These are phyloP conservation scores for Pilasporangium apinafurcum DNA, from an alignment of 352 stramenopile species.

Conservation along the genomic window DNA sequence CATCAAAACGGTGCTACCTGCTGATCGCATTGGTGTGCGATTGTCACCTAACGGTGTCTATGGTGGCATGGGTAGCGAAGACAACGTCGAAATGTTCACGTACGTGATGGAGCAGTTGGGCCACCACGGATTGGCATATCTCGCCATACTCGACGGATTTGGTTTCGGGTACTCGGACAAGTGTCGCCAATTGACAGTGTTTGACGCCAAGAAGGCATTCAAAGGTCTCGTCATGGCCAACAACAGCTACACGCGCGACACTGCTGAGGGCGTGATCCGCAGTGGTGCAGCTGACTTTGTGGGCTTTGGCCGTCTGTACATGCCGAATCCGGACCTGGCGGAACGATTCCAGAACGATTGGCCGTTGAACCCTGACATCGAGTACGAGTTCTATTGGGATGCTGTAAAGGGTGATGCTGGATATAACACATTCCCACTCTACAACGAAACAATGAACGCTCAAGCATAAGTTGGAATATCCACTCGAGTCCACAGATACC, in stretches of 20 bases:
- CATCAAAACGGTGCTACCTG: constrained; percentile 3
- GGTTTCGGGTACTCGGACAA: neutral
- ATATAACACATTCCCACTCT: neutral
- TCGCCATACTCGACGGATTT: constrained; percentile 5
- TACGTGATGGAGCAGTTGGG: constrained; percentile 9
- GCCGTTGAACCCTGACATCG: neutral
- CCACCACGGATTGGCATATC: constrained; percentile 6
- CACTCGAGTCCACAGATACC: too few relatives aligned
- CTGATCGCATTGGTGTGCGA: constrained; percentile 5
- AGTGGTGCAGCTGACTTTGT: constrained; percentile 10
- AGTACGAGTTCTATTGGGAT: constrained; percentile 1
- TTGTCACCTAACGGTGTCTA: constrained; percentile 3
- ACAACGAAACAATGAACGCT: too few relatives aligned
- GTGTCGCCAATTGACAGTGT: neutral
- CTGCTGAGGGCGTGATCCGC: constrained; percentile 6
- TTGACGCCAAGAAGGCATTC: constrained; percentile 4
- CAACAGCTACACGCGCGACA: constrained; percentile 5
- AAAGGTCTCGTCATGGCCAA: constrained; percentile 5
- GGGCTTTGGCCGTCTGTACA: constrained; percentile 18
- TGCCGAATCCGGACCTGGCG: constrained; percentile 24
- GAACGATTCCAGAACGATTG: constrained; percentile 10
- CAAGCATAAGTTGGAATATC: too few relatives aligned
- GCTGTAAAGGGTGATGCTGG: neutral
- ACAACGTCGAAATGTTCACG: constrained; percentile 8
- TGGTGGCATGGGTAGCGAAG: constrained; percentile 2